Percentiles rank a stretch among this genome's conserved stretches.
phyloP scores from a whole-genome alignment of 352 stramenopile species.

The Phytophthora sp. region DNA sequence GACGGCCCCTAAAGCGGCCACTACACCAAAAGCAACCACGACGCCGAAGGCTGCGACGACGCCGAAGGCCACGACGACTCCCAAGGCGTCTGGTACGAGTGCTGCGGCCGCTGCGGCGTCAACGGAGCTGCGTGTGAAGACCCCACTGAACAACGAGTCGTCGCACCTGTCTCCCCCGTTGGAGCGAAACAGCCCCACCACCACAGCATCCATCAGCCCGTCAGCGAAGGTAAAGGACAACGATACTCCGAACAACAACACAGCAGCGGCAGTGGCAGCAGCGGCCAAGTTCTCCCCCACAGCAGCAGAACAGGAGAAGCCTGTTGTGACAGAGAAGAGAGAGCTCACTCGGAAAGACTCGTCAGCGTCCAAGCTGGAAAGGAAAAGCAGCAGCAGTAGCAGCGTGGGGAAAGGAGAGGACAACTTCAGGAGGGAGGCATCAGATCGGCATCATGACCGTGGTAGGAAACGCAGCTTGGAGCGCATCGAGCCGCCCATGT shows the following conservation, averaged over 20 bases:
- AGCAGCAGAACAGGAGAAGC: conserved; percentile 8
- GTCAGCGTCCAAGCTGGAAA: conserved; percentile 13
- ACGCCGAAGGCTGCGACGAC: not conserved
- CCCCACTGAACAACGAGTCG: conserved; percentile 42
- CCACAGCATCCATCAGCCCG: conserved; percentile 54
- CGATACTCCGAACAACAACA: conserved; percentile 33
- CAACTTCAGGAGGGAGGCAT: conserved; percentile 12
- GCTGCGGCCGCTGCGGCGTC: conserved; percentile 1
- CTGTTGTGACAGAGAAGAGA: conserved; percentile 15
- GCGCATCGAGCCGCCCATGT: conserved; percentile 38
- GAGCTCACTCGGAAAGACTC: conserved; percentile 15
- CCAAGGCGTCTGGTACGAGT: not conserved
- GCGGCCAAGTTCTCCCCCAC: conserved; percentile 35
- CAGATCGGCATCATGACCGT: conserved; percentile 21
- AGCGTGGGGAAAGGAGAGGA: conserved; percentile 26
- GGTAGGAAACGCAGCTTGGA: conserved; percentile 54
- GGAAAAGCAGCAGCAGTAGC: conserved; percentile 37
- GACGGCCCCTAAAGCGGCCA: not conserved
- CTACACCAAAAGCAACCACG: not conserved
- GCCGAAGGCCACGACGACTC: not conserved
- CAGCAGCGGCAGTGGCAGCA: conserved; percentile 10
- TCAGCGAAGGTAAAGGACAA: conserved; percentile 58
- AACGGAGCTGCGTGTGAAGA: conserved; percentile 54
- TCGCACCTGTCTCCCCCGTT: conserved; percentile 61
- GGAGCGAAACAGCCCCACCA: conserved; percentile 47